Base-by-base conservation (phyloP, 192 early-diverging fungal genomes). In the Diversispora epigaea region DNA sequence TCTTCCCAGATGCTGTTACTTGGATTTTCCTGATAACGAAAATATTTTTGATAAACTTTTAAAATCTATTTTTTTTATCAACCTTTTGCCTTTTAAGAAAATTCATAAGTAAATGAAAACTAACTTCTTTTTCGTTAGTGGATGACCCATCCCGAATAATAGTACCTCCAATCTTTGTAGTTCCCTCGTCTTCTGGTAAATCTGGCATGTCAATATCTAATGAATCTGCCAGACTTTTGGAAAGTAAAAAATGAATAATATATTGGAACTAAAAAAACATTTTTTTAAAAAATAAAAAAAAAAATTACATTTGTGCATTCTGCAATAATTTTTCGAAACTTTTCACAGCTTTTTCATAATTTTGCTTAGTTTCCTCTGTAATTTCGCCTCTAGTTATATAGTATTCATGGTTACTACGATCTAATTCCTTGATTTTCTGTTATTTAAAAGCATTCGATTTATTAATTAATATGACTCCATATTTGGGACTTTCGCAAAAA, bases 1-100 rank as follows among this genome's bases (percentile, higher is more conserved):
- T 98, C 95, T 76, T 98, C 96, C 93, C 96, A 99, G 21, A 90
- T 79, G 32, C 88, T 89, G 52, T 79, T 84, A 32, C 66, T 67
- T 6, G 68, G 12, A 21, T 72, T 79, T 60, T 87, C 85, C 71
- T 82, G 75, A 21, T 79, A 70, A 32, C 14, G 41, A 9, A 44
- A 17, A 32, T n/a, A 19, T 19, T 47, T n/a, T 47, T 50, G 15
- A 7, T 50, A 68, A 21, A 10, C 10, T 11, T 21, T 25, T 73
- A 21, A 73, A 65, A 21, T 77, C 73, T 9, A 77, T 63, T 60
- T 76, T 80, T 1, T 74, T 65, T 12, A 78, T 80, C 49, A 79
- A 43, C 1, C 68, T 70, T 45, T 77, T 25, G 14, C 19, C 64
- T 54, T 54, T 54, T 54, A 54, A 4, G 4, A 17, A 17, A 17